Evolutionary conservation across 257 asterid species (phyloP), one percentile per base, ranked within the genome.

Genomic region (Eucommia ulmoides): DNA sequence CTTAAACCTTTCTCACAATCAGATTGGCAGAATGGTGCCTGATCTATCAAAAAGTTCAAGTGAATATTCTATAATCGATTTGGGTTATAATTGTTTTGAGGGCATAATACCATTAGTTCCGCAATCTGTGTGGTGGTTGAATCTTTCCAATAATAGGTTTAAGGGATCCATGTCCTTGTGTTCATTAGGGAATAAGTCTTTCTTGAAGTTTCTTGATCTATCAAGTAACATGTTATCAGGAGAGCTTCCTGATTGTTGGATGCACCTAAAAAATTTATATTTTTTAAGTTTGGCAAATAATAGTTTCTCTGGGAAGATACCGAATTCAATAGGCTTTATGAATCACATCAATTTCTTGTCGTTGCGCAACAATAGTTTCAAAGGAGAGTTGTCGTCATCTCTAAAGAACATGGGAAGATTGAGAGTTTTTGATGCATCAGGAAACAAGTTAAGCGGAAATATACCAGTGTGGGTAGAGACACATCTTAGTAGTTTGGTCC

Each of bases 381-480:
- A 21, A 0, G 74, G 78, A 22, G 61, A 52, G 16, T 20, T 66
- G 41, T 65, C 68, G 7, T 22, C 8, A 2, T 54, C 73, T 19
- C 45, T 66, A 54, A 38, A 41, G 33, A 26, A 58, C 12, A 58
- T 59, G n/a, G 10, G 17, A 0, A 4, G 1, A 22, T 14, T 71
- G 51, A 44, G 55, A 7, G 25, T 63, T 42, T 18, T 67, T 2
- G 72, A 67, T 21, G 45, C 60, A 3, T 63, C 56, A 33, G 44
- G 41, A 26, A 72, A 72, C 24, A 48, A 23, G 8, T 57, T 63
- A 14, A 41, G 59, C 38, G 81, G 74, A 4, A 35, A 49, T 6
- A 23, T 66, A 8, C 75, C 75, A 12, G 3, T 0, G 20, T 70
- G 77, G 81, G 19, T 70, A 3, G 75, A 74, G 29, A 44, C 14